Conservation (phyloP, 257 asterid genomes). For the Nicotiana noctiflora region DNA sequence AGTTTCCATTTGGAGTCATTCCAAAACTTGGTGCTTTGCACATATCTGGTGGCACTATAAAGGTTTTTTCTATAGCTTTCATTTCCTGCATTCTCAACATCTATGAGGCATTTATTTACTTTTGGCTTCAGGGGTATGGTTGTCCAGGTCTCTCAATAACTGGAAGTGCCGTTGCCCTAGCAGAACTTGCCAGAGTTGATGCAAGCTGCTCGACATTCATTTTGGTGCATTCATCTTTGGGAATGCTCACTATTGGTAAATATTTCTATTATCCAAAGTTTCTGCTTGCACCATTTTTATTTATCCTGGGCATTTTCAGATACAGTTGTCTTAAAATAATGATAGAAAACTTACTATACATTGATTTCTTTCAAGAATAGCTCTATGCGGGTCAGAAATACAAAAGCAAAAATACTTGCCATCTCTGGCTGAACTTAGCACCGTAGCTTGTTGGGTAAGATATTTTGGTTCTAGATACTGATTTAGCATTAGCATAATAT, state of each 20-base stretch:
- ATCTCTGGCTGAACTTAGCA: constrained; percentile 66
- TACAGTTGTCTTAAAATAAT: not conserved
- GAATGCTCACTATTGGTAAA: constrained; percentile 88
- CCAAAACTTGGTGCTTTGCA: constrained; percentile 79
- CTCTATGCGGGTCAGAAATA: constrained; percentile 77
- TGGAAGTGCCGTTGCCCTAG: constrained; percentile 70
- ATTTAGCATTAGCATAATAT: not conserved
- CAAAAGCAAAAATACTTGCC: constrained; percentile 85
- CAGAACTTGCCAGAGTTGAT: constrained; percentile 93
- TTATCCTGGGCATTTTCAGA: not conserved
- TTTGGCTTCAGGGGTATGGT: constrained; percentile 67
- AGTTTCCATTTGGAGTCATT: constrained; percentile 87
- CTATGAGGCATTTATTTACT: not conserved
- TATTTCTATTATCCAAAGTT: not conserved
- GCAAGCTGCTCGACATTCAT: constrained; percentile 93
- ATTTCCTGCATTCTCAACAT: not conserved
- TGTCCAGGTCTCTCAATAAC: constrained; percentile 82
- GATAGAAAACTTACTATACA: not conserved
- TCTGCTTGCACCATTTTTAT: not conserved
- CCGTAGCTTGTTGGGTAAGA: constrained; percentile 88
- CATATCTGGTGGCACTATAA: constrained; percentile 81
- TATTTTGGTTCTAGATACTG: not conserved
- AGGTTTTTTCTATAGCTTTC: constrained; percentile 33
- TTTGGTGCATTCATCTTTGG: constrained; percentile 89
- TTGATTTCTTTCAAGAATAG: constrained; percentile 37